These are phyloP conservation scores for Stagonosporopsis cucurbitacearum DNA, from an alignment of 2,329 filamentous ascomycete genomes.

Conservation along the genomic window DNA sequence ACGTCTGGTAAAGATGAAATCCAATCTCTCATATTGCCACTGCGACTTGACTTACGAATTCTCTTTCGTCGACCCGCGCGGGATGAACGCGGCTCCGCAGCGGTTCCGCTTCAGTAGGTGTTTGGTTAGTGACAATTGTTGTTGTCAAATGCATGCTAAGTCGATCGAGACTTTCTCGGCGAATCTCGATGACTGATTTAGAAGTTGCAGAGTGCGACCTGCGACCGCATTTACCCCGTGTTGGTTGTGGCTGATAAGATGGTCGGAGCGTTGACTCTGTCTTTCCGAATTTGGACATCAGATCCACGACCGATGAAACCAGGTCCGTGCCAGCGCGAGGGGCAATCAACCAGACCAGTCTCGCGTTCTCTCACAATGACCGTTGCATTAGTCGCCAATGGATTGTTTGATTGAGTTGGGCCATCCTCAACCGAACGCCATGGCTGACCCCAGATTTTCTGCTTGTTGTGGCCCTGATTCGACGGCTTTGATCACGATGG, in stretches of 20 bases:
- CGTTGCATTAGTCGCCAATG: constrained; percentile 21
- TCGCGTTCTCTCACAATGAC: constrained; percentile 31
- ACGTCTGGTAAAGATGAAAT: not conserved
- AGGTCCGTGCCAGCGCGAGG: constrained; percentile 36
- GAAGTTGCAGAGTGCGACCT: constrained; percentile 20
- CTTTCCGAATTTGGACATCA: constrained; percentile 40
- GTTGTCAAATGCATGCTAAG: not conserved
- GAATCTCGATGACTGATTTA: constrained; percentile 25
- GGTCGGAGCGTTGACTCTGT: constrained; percentile 20
- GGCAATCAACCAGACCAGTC: constrained; percentile 33
- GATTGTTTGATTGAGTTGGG: constrained; percentile 21
- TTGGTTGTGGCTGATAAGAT: constrained; percentile 25
- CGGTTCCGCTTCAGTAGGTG: constrained; percentile 7
- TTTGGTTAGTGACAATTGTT: not conserved
- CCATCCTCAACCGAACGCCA: constrained; percentile 18
- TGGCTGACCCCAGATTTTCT: constrained; percentile 15
- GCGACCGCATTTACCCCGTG: constrained; percentile 18
- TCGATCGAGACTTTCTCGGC: constrained; percentile 14
- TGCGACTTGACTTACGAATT: not conserved
- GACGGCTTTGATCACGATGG: constrained; percentile 37
- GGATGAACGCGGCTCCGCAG: not conserved
- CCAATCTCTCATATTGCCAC: not conserved
- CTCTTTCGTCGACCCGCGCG: not conserved
- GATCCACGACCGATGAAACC: constrained; percentile 31
- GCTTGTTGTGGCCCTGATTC: constrained; percentile 15